A percentile compares a stretch with the other conserved stretches of the same genome.
Evolutionary conservation across 2,329 filamentous ascomycete genomes (phyloP).

Genomic region (Cercospora sp.): DNA sequence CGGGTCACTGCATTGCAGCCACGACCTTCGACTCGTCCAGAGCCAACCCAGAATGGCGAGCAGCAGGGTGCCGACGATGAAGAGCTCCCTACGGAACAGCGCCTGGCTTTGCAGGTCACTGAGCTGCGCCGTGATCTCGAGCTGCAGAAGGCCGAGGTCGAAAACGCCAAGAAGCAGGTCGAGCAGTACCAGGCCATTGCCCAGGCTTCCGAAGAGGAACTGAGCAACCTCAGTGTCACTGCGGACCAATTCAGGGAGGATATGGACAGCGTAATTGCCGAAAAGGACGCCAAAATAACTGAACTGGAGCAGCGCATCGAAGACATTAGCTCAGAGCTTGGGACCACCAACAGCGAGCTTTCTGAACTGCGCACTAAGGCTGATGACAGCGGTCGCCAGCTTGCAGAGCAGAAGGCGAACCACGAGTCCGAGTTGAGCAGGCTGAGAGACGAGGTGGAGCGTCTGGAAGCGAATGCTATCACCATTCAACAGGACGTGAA

Average conservation of each 20-base stretch:
- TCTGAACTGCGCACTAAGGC: conserved; percentile 78
- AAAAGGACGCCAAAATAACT: conserved; percentile 76
- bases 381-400: conserved; percentile 67
- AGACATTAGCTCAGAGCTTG: conserved; percentile 79
- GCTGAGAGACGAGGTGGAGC: conserved; percentile 80
- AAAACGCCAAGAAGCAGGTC: conserved; percentile 75
- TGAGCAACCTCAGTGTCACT: conserved; percentile 74
- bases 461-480: conserved; percentile 74
- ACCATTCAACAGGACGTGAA: conserved; percentile 90
- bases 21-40: conserved; percentile 67
- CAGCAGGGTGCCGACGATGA: conserved; percentile 53
- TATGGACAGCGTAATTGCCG: conserved; percentile 70
- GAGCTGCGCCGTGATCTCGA: conserved; percentile 88
- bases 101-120: conserved; percentile 78
- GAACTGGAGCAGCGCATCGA: conserved; percentile 82
- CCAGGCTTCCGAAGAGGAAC: conserved; percentile 81
- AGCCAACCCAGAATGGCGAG: conserved; percentile 41
- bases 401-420: conserved; percentile 78
- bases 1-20: conserved; percentile 78
- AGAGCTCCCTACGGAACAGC: conserved; percentile 69
- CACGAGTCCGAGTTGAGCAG: conserved; percentile 77
- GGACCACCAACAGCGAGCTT: conserved; percentile 78
- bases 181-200: conserved; percentile 89
- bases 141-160: conserved; percentile 74
- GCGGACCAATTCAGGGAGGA: conserved; percentile 88